A percentile compares a stretch with the other conserved stretches of the same genome.
Evolutionary conservation across 1,284 basidiomycete genomes (phyloP).

Genomic region (Trichosporon ovoides): DNA sequence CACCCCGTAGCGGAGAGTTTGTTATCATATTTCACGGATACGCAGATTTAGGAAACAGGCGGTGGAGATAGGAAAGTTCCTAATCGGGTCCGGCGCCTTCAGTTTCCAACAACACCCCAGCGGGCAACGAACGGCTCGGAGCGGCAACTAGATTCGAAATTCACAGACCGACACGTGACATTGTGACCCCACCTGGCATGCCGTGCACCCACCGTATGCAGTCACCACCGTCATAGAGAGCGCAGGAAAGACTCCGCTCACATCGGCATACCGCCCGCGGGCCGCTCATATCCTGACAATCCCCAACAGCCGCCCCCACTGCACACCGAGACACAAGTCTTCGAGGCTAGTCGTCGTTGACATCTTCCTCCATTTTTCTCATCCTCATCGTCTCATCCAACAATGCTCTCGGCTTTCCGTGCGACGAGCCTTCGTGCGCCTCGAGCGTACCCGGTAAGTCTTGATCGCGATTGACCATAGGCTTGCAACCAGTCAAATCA

Average conservation of each 20-base stretch:
- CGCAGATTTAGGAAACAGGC: too few species aligned
- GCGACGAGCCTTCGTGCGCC: slow-evolving; percentile 8
- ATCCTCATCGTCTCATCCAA: neutral
- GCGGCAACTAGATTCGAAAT: slow-evolving; percentile 6
- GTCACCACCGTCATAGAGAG: slow-evolving; percentile 1
- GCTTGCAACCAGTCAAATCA: neutral
- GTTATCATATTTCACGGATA: too few species aligned
- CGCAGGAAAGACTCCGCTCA: slow-evolving; percentile 6
- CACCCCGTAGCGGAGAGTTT: neutral
- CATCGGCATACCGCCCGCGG: slow-evolving; percentile 5
- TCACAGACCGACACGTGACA: neutral
- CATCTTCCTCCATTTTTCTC: neutral
- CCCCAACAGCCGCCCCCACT: slow-evolving; percentile 4
- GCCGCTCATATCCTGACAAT: neutral
- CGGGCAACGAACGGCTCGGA: neutral
- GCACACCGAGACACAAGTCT: neutral
- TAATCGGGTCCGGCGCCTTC: too few species aligned
- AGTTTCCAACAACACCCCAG: too few species aligned
- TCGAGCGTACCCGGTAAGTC: slow-evolving; percentile 3
- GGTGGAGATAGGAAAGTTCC: neutral
- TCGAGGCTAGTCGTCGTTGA: neutral
- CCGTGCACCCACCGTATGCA: neutral
- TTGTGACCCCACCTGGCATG: neutral
- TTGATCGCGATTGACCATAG: too few species aligned
- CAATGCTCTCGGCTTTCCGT: slow-evolving; percentile 10